Conservation (phyloP, 1,284 basidiomycete species). For the Trichosporon sp. region DNA sequence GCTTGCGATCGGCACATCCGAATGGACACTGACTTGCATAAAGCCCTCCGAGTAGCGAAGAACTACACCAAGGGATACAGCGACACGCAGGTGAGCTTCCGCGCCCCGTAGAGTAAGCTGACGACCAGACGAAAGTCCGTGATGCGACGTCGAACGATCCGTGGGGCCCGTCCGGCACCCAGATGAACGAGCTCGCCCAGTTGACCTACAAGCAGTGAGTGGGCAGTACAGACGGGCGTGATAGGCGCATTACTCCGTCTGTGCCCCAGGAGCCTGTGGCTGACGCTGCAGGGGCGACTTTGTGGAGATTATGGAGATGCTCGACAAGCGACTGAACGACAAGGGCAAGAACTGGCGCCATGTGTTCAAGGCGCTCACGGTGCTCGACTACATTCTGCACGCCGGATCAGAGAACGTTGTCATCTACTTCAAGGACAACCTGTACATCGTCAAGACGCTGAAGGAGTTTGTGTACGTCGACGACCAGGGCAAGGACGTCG, state of each 20-base stretch:
- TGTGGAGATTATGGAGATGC: conserved; percentile 99
- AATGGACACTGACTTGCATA: conserved; percentile 8
- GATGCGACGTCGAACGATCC: conserved; percentile 99
- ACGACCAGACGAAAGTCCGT: conserved; percentile 81
- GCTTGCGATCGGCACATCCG: neutral
- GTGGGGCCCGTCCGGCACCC: conserved; percentile 96
- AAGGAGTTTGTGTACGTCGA: conserved; percentile 99
- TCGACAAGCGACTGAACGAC: conserved; percentile 98
- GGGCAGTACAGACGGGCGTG: neutral
- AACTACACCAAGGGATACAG: conserved; percentile 95
- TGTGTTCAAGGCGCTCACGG: conserved; percentile 97
- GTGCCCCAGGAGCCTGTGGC: conserved; percentile 13
- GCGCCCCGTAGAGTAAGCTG: neutral
- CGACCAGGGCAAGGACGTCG: conserved; percentile 94
- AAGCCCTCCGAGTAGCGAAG: conserved; percentile 80
- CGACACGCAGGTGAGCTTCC: conserved; percentile 61
- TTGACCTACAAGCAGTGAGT: conserved; percentile 95
- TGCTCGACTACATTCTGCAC: conserved; percentile 95
- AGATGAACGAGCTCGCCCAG: conserved; percentile 99
- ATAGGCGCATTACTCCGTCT: neutral
- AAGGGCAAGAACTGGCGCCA: conserved; percentile 99
- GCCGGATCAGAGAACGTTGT: conserved; percentile 98
- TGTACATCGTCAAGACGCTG: conserved; percentile 97
- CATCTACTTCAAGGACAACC: conserved; percentile 96
- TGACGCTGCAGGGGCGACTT: conserved; percentile 76